Conservation (phyloP, 23 red algal species). For the Gracilariopsis chorda region DNA sequence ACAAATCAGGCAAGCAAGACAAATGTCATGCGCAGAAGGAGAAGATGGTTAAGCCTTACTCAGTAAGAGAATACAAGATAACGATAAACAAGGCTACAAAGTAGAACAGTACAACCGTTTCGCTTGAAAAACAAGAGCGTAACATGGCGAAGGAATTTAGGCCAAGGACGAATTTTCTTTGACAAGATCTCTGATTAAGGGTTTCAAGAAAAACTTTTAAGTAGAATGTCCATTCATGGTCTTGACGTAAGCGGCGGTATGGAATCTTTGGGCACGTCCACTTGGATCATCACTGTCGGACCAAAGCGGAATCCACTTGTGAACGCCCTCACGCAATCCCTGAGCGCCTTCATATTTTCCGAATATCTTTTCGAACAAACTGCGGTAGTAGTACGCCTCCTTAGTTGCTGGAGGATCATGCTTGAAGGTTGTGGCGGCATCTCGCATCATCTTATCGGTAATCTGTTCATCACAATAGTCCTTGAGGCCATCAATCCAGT, state of each 20-base stretch:
- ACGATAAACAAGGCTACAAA: background rate
- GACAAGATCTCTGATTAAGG: background rate
- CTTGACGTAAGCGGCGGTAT: slow-evolving; percentile 61
- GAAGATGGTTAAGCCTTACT: background rate
- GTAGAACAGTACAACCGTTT: too few relatives aligned
- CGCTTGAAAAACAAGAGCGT: too few relatives aligned
- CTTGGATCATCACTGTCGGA: slow-evolving; percentile 86
- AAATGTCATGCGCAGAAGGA: slow-evolving; percentile 10
- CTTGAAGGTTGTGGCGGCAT: slow-evolving; percentile 57
- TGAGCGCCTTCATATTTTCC: slow-evolving; percentile 63
- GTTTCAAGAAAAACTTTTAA: background rate
- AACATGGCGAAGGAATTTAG: too few relatives aligned
- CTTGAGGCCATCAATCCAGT: slow-evolving; percentile 97
- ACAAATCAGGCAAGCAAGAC: too few relatives aligned
- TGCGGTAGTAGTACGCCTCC: slow-evolving; percentile 93
- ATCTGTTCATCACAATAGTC: slow-evolving; percentile 73
- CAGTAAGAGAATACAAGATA: background rate
- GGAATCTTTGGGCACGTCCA: slow-evolving; percentile 90
- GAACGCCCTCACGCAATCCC: slow-evolving; percentile 82
- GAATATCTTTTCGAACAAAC: slow-evolving; percentile 89
- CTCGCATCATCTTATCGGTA: slow-evolving; percentile 68
- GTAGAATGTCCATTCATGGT: slow-evolving; percentile 34
- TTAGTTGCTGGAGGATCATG: slow-evolving; percentile 89
- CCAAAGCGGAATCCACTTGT: slow-evolving; percentile 92
- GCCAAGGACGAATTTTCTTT: too few relatives aligned